Evolutionary conservation across 345 rosid species (phyloP).

Genomic region (Salix udensis): DNA sequence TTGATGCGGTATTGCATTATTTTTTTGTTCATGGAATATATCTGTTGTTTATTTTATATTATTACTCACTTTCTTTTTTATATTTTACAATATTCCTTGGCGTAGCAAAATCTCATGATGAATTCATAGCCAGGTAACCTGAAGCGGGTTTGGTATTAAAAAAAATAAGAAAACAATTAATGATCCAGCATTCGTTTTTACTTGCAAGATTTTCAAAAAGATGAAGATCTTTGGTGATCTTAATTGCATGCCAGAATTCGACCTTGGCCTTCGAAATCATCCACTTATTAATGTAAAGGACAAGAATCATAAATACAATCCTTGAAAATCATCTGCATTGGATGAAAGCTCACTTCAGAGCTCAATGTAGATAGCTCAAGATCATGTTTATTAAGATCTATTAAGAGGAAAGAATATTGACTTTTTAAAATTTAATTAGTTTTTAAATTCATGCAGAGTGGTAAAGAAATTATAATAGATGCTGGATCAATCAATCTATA

Average conservation of each 20-base stretch:
- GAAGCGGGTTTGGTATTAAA: not conserved
- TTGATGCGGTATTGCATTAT: not conserved
- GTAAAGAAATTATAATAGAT: too few relatives aligned
- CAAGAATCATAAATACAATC: not conserved
- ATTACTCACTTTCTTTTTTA: not conserved
- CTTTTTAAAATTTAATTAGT: too few relatives aligned
- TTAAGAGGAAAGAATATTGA: not conserved
- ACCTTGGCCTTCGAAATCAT: not conserved
- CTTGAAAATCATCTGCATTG: not conserved
- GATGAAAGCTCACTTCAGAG: not conserved
- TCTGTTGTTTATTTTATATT: not conserved
- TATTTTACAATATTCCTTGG: not conserved
- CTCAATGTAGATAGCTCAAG: not conserved
- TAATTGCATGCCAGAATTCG: not conserved
- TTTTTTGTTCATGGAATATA: not conserved
- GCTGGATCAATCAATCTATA: too few relatives aligned
- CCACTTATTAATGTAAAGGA: not conserved
- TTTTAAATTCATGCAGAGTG: too few relatives aligned
- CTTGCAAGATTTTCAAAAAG: not conserved
- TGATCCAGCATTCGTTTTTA: not conserved
- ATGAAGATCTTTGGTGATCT: not conserved
- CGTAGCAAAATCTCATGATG: not conserved
- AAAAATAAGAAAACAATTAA: not conserved
- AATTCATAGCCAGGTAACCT: not conserved
- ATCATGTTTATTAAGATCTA: not conserved